phyloP scores from a whole-genome alignment of 306 rosid species.

The Datisca glomerata region DNA sequence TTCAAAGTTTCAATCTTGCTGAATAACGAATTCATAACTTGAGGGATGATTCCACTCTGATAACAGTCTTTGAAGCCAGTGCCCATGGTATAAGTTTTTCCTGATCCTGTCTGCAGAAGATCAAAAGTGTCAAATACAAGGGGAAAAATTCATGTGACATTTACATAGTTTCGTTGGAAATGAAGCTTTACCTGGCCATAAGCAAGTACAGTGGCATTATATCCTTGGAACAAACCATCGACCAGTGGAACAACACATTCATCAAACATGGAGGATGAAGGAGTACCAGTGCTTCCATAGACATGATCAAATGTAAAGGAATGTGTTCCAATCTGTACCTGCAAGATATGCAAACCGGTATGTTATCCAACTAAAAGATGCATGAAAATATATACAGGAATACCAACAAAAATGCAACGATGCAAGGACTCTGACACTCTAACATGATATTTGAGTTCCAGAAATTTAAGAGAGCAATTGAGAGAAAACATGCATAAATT shows the following conservation, averaged over 20 bases:
- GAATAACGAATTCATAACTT: slow-evolving; percentile 85
- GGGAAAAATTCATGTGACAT: slow-evolving; percentile 10
- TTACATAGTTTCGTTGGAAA: not conserved
- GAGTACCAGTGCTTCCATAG: slow-evolving; percentile 86
- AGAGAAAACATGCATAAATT: too few species aligned
- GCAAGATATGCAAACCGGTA: slow-evolving; percentile 22
- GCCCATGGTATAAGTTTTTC: slow-evolving; percentile 99
- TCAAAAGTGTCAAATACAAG: slow-evolving; percentile 26
- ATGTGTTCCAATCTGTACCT: slow-evolving; percentile 95
- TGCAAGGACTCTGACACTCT: not conserved
- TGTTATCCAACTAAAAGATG: slow-evolving; percentile 4
- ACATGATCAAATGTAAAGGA: slow-evolving; percentile 97
- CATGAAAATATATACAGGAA: slow-evolving; percentile 1
- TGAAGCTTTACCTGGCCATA: slow-evolving; percentile 80
- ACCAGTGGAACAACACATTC: slow-evolving; percentile 83
- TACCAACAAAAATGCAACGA: too few species aligned
- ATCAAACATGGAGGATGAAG: slow-evolving; percentile 73
- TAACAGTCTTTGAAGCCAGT: slow-evolving; percentile 87
- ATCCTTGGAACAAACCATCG: slow-evolving; percentile 96
- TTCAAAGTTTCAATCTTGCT: slow-evolving; percentile 71
- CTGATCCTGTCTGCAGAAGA: slow-evolving; percentile 92
- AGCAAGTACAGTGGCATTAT: slow-evolving; percentile 97
- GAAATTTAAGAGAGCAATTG: too few species aligned
- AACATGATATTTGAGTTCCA: not conserved
- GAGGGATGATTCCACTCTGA: slow-evolving; percentile 76